Percentiles rank a stretch among this genome's conserved stretches.
Conservation (phyloP, 1,284 basidiomycete species). For the Trametes polyzona region DNA sequence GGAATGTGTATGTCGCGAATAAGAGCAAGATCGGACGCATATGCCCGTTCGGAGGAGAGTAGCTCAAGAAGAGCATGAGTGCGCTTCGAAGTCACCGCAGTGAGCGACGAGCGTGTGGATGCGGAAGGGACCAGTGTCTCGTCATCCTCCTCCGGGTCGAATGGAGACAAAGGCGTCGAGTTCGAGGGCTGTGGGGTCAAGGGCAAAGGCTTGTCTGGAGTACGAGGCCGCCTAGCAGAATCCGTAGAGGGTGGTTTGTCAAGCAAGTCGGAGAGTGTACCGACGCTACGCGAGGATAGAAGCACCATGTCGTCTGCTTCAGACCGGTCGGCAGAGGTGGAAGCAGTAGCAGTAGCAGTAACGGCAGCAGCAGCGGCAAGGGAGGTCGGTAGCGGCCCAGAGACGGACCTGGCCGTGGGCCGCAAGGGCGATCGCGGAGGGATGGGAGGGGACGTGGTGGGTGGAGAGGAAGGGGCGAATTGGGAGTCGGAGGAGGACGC, state of each 20-base stretch:
- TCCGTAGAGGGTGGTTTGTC: conserved; percentile 23
- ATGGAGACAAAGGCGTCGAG: conserved; percentile 16
- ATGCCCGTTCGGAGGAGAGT: conserved; percentile 82
- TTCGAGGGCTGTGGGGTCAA: conserved; percentile 31
- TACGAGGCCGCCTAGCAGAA: conserved; percentile 20
- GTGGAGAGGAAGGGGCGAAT: conserved; percentile 29
- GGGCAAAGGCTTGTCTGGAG: conserved; percentile 40
- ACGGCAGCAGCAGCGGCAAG: conserved; percentile 6
- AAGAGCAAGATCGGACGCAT: conserved; percentile 86
- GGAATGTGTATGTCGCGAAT: conserved; percentile 86
- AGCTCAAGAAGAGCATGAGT: conserved; percentile 85
- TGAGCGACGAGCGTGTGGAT: conserved; percentile 25
- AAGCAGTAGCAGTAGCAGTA: neutral
- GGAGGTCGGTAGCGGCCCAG: conserved; percentile 9
- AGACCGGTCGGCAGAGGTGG: conserved; percentile 14
- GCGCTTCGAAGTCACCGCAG: conserved; percentile 61
- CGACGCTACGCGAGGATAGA: conserved; percentile 35
- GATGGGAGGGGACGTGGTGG: conserved; percentile 34
- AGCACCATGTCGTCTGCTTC: conserved; percentile 30
- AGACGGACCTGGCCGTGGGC: conserved; percentile 20
- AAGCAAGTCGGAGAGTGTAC: conserved; percentile 36
- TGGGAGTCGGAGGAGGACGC: conserved; percentile 21
- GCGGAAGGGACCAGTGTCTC: conserved; percentile 19
- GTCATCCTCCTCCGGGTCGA: conserved; percentile 17
- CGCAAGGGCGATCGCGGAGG: conserved; percentile 38